phyloP scores from a whole-genome alignment of 1,284 basidiomycete species.

The Melanopsichium pennsylvanicum region DNA sequence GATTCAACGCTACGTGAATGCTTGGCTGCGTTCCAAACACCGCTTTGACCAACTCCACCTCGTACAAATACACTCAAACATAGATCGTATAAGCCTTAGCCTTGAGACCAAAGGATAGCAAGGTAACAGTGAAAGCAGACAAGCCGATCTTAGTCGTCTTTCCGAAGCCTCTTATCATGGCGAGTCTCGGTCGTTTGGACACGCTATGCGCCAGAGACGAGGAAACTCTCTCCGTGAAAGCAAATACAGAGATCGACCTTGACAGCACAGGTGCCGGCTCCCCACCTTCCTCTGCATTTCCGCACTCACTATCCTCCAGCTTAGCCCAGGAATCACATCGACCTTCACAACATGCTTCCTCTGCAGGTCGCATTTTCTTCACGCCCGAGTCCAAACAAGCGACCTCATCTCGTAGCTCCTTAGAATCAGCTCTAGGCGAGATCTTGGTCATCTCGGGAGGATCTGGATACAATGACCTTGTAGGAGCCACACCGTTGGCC shows the following conservation, averaged over 20 bases:
- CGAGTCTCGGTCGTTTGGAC: neutral
- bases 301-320: neutral
- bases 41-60: slow-evolving; percentile 12
- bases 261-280: slow-evolving; percentile 38
- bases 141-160: too few relatives aligned
- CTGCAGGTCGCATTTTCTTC: neutral
- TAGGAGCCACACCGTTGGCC: slow-evolving; percentile 68
- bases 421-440: slow-evolving; percentile 26
- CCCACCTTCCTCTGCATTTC: slow-evolving; percentile 14
- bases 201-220: slow-evolving; percentile 4
- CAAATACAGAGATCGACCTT: slow-evolving; percentile 14
- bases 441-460: slow-evolving; percentile 69
- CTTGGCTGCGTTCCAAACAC: neutral
- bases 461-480: slow-evolving; percentile 69
- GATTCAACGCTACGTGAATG: neutral
- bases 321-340: too few relatives aligned
- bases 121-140: too few relatives aligned
- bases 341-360: neutral
- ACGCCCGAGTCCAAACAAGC: too few relatives aligned
- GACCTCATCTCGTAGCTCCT: neutral
- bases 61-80: neutral
- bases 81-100: too few relatives aligned
- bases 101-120: too few relatives aligned
- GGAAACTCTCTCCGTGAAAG: slow-evolving; percentile 15
- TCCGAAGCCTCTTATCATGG: slow-evolving; percentile 7